Evolutionary conservation across 2,329 filamentous ascomycete species (phyloP).

Genomic region (Chalara sp.): DNA sequence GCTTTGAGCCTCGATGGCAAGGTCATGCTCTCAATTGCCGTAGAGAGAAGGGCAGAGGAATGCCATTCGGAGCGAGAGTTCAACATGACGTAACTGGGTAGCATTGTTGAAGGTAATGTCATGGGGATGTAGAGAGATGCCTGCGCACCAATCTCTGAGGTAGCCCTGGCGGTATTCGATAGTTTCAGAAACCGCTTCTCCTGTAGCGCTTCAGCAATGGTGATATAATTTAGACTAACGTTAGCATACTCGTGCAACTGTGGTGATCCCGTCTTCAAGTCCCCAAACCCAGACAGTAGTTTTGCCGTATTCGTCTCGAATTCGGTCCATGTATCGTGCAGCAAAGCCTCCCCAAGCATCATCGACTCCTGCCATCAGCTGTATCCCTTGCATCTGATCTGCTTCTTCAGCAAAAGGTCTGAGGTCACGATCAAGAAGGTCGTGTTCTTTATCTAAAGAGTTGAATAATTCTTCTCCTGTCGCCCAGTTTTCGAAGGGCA

Average conservation of each 20-base stretch:
- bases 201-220: slow-evolving; percentile 28
- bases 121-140: slow-evolving; percentile 76
- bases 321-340: slow-evolving; percentile 63
- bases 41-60: slow-evolving; percentile 65
- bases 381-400: slow-evolving; percentile 84
- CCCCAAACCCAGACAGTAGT: slow-evolving; percentile 83
- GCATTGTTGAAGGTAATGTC: slow-evolving; percentile 47
- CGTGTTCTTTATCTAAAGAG: slow-evolving; percentile 69
- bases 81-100: slow-evolving; percentile 53
- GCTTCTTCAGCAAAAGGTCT: slow-evolving; percentile 87
- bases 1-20: slow-evolving; percentile 65
- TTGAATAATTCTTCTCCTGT: slow-evolving; percentile 70
- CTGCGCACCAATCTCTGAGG: slow-evolving; percentile 61
- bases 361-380: slow-evolving; percentile 65
- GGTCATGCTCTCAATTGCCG: slow-evolving; percentile 72
- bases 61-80: slow-evolving; percentile 70
- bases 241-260: slow-evolving; percentile 43
- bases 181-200: slow-evolving; percentile 59
- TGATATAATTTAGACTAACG: slow-evolving; percentile 1
- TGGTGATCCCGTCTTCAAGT: slow-evolving; percentile 54
- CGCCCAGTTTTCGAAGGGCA: slow-evolving; percentile 74
- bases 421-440: slow-evolving; percentile 84
- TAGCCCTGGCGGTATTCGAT: slow-evolving; percentile 66
- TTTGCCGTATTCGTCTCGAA: slow-evolving; percentile 90
- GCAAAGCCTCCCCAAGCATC: slow-evolving; percentile 80